phyloP scores from a whole-genome alignment of 352 stramenopile species.

The Phytopythium oedochilum region DNA sequence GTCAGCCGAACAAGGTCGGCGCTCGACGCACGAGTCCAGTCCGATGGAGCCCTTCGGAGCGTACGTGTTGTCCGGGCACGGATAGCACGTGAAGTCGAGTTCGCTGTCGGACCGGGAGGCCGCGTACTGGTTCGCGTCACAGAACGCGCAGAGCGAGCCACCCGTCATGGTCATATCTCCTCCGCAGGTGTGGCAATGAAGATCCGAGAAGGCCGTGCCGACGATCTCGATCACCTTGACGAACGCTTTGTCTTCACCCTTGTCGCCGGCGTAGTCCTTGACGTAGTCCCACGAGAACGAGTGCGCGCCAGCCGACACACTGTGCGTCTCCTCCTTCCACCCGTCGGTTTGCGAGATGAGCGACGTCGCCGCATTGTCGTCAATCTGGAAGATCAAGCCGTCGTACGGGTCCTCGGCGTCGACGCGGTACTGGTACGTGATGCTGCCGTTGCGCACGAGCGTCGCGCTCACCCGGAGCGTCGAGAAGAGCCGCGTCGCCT shows the following conservation, averaged over 20 bases:
- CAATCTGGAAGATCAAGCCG: conserved; percentile 69
- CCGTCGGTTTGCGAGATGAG: conserved; percentile 64
- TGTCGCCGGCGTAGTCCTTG: conserved; percentile 72
- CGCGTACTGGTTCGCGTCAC: conserved; percentile 73
- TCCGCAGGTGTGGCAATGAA: conserved; percentile 68
- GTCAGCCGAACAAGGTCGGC: conserved; percentile 51
- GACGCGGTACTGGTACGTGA: conserved; percentile 79
- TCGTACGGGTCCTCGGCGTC: conserved; percentile 73
- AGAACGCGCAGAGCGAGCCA: conserved; percentile 75
- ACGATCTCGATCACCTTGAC: conserved; percentile 81
- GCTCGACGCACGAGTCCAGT: conserved; percentile 53
- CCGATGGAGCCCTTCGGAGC: conserved; percentile 73
- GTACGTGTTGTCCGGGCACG: conserved; percentile 56
- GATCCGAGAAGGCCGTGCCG: conserved; percentile 71
- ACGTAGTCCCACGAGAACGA: conserved; percentile 79
- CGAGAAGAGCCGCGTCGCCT: conserved; percentile 66
- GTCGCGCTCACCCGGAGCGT: conserved; percentile 67
- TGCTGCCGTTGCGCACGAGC: conserved; percentile 62
- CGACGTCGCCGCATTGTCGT: conserved; percentile 45
- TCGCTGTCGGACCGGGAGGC: conserved; percentile 63
- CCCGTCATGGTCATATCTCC: conserved; percentile 74
- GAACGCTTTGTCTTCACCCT: conserved; percentile 59
- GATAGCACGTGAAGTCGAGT: conserved; percentile 71
- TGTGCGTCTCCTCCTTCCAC: conserved; percentile 58
- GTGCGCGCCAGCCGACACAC: conserved; percentile 53